Base-by-base conservation (phyloP, 2,329 filamentous ascomycete genomes). In the Colletotrichum gigasporum region DNA sequence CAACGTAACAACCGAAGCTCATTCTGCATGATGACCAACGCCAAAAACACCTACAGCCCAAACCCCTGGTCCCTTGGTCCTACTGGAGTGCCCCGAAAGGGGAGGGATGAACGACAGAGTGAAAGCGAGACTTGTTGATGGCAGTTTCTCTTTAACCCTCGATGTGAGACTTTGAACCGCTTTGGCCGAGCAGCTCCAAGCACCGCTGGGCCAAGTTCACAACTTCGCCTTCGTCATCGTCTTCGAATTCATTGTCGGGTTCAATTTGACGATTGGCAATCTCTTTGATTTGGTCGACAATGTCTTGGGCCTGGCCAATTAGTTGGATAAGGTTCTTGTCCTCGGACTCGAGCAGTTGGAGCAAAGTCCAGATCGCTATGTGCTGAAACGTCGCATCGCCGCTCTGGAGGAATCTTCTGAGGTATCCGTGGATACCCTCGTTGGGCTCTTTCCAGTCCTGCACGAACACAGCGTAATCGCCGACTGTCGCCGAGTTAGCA, bases 361-460 rank as follows among this genome's bases (percentile, higher is more conserved):
- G 86, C 48, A 99, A 81, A 2, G 96, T 99, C 96, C 96, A 99
- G 68, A 98, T 97, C 52, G 96, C 96, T 74, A 99, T 99, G 76
- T 99, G 96, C 79, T 99, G 96, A 84, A 99, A 99, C 0, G 96
- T 99, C 1, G 96, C 90, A 74, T 99, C 96, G 39, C 94, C 95
- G 68, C 94, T 97, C 44, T 92, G 92, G 16, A 99, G 85, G 83
- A 99, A 99, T 57, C 95, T 90, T 71, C 90, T 92, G 34, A 99
- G 85, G 74, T 99, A 99, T 56, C 96, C 96, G 74, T 97, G 94
- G 66, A 99, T 97, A 45, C 96, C 96, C 45, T 94, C 96, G 66
- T 93, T 91, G 2, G 96, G 96, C 72, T 97, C 91, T 16, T 87
- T 90, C 96, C 96, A 99, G 77, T 97, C 93, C 70, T 93, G 90